Conservation (phyloP, 2,329 filamentous ascomycete genomes). For the Diplodia seriata region DNA sequence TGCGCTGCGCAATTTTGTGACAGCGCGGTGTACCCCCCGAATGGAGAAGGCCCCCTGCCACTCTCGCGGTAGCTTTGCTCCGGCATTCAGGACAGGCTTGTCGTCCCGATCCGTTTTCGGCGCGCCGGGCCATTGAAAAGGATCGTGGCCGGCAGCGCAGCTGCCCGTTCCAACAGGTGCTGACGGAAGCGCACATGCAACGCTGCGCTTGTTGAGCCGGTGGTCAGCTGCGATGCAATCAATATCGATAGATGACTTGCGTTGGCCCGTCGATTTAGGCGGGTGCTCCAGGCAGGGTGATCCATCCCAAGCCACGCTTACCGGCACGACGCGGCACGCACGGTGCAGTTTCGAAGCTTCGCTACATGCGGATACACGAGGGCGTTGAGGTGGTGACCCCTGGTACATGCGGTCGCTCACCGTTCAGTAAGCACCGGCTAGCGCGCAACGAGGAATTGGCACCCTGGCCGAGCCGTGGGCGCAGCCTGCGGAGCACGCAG, state of each 20-base stretch:
- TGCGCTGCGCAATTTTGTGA: slow-evolving; percentile 33
- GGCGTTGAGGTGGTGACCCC: slow-evolving; percentile 23
- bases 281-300: slow-evolving; percentile 29
- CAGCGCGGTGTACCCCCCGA: slow-evolving; percentile 27
- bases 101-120: slow-evolving; percentile 20
- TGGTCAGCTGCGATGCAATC: slow-evolving; percentile 27
- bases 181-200: slow-evolving; percentile 25
- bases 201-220: slow-evolving; percentile 16
- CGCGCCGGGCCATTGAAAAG: slow-evolving; percentile 15
- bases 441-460: slow-evolving; percentile 18
- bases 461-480: background rate
- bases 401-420: slow-evolving; percentile 28
- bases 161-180: slow-evolving; percentile 23
- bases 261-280: slow-evolving; percentile 25
- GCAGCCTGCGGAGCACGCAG: background rate
- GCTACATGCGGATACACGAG: slow-evolving; percentile 24
- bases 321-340: slow-evolving; percentile 31
- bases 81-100: slow-evolving; percentile 26
- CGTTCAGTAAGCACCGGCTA: slow-evolving; percentile 17
- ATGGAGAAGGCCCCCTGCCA: slow-evolving; percentile 29
- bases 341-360: slow-evolving; percentile 33
- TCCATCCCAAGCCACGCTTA: slow-evolving; percentile 31
- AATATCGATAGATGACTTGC: slow-evolving; percentile 29
- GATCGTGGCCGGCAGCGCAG: slow-evolving; percentile 12
- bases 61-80: slow-evolving; percentile 24